Percentiles rank a stretch among this genome's conserved stretches.
These are phyloP conservation scores for Lumnitzera racemosa DNA, from an alignment of 345 rosid species.

Conservation along the genomic window DNA sequence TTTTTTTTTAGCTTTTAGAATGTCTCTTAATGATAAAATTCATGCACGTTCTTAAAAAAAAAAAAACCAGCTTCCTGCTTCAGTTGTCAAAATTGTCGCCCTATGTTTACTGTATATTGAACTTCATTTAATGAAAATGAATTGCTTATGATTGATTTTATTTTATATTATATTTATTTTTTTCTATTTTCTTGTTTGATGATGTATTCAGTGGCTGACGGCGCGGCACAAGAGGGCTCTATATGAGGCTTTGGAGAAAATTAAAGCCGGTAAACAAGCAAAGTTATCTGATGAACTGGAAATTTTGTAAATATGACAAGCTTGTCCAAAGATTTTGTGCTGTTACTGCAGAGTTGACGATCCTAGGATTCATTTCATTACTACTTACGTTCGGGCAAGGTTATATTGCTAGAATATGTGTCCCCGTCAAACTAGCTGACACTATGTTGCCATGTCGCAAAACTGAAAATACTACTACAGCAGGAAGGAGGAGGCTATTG, in stretches of 20 bases:
- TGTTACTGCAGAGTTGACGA: constrained; percentile 71
- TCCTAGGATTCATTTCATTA: constrained; percentile 89
- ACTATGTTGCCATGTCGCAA: constrained; percentile 67
- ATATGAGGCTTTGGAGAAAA: constrained; percentile 80
- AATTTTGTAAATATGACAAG: neutral
- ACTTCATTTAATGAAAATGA: neutral
- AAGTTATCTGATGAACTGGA: neutral
- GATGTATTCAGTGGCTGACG: constrained; percentile 51
- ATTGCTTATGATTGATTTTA: neutral
- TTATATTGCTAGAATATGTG: constrained; percentile 54
- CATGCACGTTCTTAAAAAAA: neutral
- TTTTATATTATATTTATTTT: neutral
- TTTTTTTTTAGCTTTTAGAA: neutral
- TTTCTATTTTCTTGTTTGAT: neutral
- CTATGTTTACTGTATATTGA: neutral
- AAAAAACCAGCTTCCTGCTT: too few species aligned
- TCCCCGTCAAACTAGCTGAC: constrained; percentile 44
- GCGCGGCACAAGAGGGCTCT: constrained; percentile 75
- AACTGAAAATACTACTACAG: constrained; percentile 1
- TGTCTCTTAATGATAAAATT: neutral
- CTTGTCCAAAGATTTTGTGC: neutral
- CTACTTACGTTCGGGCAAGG: constrained; percentile 70
- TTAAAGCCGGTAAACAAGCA: constrained; percentile 56
- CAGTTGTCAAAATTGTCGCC: neutral
- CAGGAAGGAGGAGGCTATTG: constrained; percentile 43